Evolutionary conservation across 2,329 filamentous ascomycete species (phyloP).

Genomic region (Nectriaceae sp.): DNA sequence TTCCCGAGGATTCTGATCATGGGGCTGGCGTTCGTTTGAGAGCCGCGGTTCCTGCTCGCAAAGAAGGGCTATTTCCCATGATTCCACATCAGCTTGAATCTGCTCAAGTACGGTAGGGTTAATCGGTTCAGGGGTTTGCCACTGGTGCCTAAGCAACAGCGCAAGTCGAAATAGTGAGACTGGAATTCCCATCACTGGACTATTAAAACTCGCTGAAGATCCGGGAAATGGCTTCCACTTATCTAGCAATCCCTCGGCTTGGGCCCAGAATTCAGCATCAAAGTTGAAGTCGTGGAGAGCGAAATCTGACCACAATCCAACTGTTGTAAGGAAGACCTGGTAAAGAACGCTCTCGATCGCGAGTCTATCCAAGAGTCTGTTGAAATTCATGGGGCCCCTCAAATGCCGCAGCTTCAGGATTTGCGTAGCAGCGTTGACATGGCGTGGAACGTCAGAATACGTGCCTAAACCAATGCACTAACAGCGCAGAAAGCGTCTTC

Average conservation of each 20-base stretch:
- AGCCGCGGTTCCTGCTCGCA: background rate
- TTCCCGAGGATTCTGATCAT: background rate
- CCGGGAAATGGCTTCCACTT: conserved; percentile 11
- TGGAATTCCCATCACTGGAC: conserved; percentile 24
- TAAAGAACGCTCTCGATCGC: conserved; percentile 26
- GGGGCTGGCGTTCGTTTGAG: background rate
- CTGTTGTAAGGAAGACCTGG: conserved; percentile 20
- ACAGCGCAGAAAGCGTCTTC: background rate
- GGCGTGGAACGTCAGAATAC: conserved; percentile 16
- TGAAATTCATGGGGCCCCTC: conserved; percentile 4
- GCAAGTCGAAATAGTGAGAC: conserved; percentile 17
- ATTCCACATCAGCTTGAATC: conserved; percentile 9
- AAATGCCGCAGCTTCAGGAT: conserved; percentile 19
- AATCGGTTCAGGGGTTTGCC: background rate
- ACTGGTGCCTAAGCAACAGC: conserved; percentile 13
- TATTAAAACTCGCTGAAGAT: conserved; percentile 13
- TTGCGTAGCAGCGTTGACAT: conserved; percentile 20
- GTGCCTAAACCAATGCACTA: conserved; percentile 23
- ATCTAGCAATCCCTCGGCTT: conserved; percentile 16
- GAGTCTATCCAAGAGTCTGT: conserved; percentile 19
- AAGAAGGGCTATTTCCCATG: conserved; percentile 14
- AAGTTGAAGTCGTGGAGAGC: conserved; percentile 6
- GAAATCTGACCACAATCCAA: conserved; percentile 22
- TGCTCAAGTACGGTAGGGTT: background rate
- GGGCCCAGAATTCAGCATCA: conserved; percentile 17